Base-by-base conservation (phyloP, 805 yeast species). In the Zygoascus bituminiphila region DNA sequence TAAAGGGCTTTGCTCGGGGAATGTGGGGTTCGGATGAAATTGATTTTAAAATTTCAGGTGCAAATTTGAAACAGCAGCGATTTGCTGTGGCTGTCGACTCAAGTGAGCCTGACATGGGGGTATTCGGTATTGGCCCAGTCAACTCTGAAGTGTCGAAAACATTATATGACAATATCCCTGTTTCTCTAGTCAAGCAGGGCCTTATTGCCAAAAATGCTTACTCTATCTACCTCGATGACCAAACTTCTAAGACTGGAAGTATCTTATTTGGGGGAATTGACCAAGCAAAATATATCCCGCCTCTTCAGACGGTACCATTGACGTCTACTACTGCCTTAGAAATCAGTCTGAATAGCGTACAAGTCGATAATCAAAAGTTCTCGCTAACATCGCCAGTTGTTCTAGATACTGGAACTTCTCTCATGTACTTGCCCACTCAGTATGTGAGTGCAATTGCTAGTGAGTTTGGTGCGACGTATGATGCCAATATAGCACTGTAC, bases 21-120 rank as follows among this genome's bases (percentile, higher is more conserved):
- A 57, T 51, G 33, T 81, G 81, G 79, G 93, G 84, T 9, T 63
- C 69, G 38, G 59, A 57, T 35, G 47, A 19, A 7, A 21, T 57
- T 10, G 55, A 57, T 41, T 54, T 66, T 33, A 4, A 10, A n/a
- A 14, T 9, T 5, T 36, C 58, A 7, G 44, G 82, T 8, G 91
- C 91, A 4, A 73, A 85, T 0, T 59, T 69, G 1, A 81, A 79
- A 53, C 57, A 66, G 2, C 72, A 84, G 24, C 69, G 70, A 14
- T 79, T 83, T 5, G 69, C 81, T 43, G 66, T 84, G n/a, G 93
- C 85, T 56, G 84, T 89, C 1, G 93, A 91, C 2, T 81, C 88
- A 0, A 59, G 63, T 31, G 68, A 64, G 14, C 48, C 55, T 2
- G 42, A 35, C 17, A 40, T 54, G 52, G 58, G 58, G 21, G 58